phyloP scores from a whole-genome alignment of 2,329 filamentous ascomycete genomes.

The Lecanoromycetidae sp. region DNA sequence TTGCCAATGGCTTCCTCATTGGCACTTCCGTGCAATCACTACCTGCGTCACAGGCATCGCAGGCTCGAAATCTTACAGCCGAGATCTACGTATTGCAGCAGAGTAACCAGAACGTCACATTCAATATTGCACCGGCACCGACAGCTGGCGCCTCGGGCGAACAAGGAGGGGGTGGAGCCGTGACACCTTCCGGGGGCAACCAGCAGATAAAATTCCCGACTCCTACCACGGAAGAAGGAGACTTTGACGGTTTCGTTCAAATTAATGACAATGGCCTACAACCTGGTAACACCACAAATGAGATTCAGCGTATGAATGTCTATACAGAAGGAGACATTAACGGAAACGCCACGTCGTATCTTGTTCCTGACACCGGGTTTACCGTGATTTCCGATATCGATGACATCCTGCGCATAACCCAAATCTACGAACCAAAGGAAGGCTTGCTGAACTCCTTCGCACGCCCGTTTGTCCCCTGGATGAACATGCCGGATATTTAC shows the following conservation, averaged over 20 bases:
- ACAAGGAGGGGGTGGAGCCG: constrained; percentile 37
- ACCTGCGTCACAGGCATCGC: constrained; percentile 45
- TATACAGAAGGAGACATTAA: constrained; percentile 52
- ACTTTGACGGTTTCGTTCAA: constrained; percentile 60
- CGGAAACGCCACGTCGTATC: constrained; percentile 64
- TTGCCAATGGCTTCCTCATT: constrained; percentile 60
- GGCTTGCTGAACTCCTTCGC: constrained; percentile 68
- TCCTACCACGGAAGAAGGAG: constrained; percentile 53
- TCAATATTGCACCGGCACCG: constrained; percentile 49
- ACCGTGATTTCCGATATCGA: constrained; percentile 69
- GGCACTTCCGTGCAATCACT: constrained; percentile 50
- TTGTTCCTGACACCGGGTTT: constrained; percentile 57
- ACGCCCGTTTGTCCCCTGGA: constrained; percentile 56
- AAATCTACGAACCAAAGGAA: constrained; percentile 64
- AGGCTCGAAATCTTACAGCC: constrained; percentile 61
- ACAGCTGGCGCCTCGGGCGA: constrained; percentile 42
- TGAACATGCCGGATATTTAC: constrained; percentile 71
- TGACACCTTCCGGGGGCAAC: constrained; percentile 44
- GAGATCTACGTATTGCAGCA: constrained; percentile 69
- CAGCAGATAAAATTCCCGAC: constrained; percentile 55
- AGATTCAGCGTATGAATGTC: constrained; percentile 56
- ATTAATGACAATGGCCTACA: constrained; percentile 45
- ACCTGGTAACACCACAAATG: constrained; percentile 51
- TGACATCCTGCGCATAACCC: constrained; percentile 67
- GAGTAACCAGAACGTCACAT: constrained; percentile 48